Conservation (phyloP, 2,329 filamentous ascomycete species). For the Alternaria novae-zelandiae region DNA sequence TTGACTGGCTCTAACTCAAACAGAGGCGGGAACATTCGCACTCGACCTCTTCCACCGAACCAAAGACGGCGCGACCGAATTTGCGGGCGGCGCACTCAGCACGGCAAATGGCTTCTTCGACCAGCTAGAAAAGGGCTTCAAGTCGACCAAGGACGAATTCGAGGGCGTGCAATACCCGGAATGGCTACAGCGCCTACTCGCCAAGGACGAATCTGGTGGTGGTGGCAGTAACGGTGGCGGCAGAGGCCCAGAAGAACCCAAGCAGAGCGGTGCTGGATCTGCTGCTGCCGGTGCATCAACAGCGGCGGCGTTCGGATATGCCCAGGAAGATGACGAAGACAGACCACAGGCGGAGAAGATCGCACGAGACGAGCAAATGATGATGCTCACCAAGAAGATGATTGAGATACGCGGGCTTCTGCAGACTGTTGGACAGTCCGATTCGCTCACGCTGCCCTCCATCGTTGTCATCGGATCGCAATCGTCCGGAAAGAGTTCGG, state of each 20-base stretch:
- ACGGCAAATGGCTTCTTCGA: slow-evolving; percentile 76
- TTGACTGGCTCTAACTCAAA: too few species aligned
- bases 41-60: slow-evolving; percentile 77
- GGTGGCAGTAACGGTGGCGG: slow-evolving; percentile 47
- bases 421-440: slow-evolving; percentile 90
- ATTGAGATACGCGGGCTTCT: slow-evolving; percentile 96
- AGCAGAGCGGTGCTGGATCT: slow-evolving; percentile 62
- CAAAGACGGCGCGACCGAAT: slow-evolving; percentile 70
- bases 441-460: slow-evolving; percentile 84
- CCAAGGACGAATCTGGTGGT: slow-evolving; percentile 47
- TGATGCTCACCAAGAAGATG: slow-evolving; percentile 99
- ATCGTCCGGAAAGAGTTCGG: slow-evolving; percentile 97
- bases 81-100: slow-evolving; percentile 73
- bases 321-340: slow-evolving; percentile 71
- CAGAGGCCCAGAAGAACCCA: slow-evolving; percentile 54
- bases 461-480: slow-evolving; percentile 99
- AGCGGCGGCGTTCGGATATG: slow-evolving; percentile 79
- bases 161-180: slow-evolving; percentile 72
- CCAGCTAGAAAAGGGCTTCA: slow-evolving; percentile 81
- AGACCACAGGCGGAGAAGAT: slow-evolving; percentile 68
- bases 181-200: slow-evolving; percentile 79
- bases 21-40: slow-evolving; percentile 77
- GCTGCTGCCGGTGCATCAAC: slow-evolving; percentile 73
- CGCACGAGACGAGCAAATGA: slow-evolving; percentile 96
- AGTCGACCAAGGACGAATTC: slow-evolving; percentile 79